phyloP scores from a whole-genome alignment of 768 basidiomycete species.

The Leccinum disarticulatum region DNA sequence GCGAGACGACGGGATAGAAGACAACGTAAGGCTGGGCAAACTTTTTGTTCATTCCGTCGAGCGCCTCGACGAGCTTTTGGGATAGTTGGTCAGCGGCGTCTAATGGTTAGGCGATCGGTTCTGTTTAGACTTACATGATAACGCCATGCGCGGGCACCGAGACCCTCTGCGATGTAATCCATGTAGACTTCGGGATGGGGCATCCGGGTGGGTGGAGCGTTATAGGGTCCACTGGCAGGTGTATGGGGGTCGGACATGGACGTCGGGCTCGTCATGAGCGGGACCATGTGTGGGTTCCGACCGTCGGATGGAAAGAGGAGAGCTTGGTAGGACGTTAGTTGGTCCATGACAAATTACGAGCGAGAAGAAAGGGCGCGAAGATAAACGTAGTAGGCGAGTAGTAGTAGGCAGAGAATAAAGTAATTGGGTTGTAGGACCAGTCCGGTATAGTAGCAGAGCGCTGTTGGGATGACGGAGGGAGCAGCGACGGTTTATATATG shows the following conservation, averaged over 20 bases:
- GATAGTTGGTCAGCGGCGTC: conserved; percentile 18
- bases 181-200: conserved; percentile 85
- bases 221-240: conserved; percentile 21
- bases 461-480: conserved; percentile 16
- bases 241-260: conserved; percentile 44
- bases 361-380: conserved; percentile 14
- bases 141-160: conserved; percentile 68
- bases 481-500: conserved; percentile 29
- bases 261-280: conserved; percentile 69
- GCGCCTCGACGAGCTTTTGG: conserved; percentile 63
- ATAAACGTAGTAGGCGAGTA: conserved; percentile 11
- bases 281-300: conserved; percentile 69
- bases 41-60: conserved; percentile 78
- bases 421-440: conserved; percentile 6
- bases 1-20: conserved; percentile 74
- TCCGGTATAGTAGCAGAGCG: conserved; percentile 16
- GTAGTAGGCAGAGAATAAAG: conserved; percentile 21
- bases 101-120: conserved; percentile 13
- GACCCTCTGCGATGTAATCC: conserved; percentile 80
- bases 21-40: conserved; percentile 80
- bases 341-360: conserved; percentile 51
- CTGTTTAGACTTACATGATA: conserved; percentile 54
- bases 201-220: conserved; percentile 53
- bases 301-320: conserved; percentile 79
- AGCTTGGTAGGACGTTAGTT: conserved; percentile 61